A percentile compares a stretch with the other conserved stretches of the same genome.
These are phyloP conservation scores for Suillus discolor DNA, from an alignment of 768 basidiomycete genomes.

Conservation along the genomic window DNA sequence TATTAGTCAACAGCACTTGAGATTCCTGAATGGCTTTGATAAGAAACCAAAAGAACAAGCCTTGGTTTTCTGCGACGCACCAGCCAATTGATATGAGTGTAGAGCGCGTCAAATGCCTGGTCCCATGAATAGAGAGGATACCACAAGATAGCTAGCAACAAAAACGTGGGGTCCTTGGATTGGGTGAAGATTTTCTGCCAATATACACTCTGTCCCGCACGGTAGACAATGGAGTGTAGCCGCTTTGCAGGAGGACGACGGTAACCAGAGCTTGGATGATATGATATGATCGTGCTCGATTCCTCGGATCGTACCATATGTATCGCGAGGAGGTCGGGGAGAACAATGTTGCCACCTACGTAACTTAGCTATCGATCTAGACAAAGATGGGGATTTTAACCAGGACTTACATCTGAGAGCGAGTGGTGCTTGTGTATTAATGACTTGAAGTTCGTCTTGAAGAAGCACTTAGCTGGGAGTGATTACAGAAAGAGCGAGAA, in stretches of 20 bases:
- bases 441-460: conserved; percentile 25
- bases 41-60: background rate
- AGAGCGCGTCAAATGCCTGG: conserved; percentile 54
- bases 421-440: conserved; percentile 38
- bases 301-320: conserved; percentile 37
- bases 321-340: conserved; percentile 40
- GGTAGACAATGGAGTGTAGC: conserved; percentile 32
- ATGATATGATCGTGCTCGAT: conserved; percentile 37
- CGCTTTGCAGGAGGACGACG: conserved; percentile 30
- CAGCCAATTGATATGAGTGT: conserved; percentile 51
- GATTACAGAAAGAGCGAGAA: background rate
- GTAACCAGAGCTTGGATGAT: conserved; percentile 30
- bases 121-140: conserved; percentile 66
- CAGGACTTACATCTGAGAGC: conserved; percentile 21
- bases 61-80: conserved; percentile 32
- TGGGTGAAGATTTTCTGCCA: conserved; percentile 36
- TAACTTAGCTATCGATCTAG: background rate
- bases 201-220: conserved; percentile 39
- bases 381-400: background rate
- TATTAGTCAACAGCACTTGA: conserved; percentile 37
- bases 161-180: conserved; percentile 35
- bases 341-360: conserved; percentile 25
- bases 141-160: conserved; percentile 50
- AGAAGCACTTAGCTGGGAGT: background rate
- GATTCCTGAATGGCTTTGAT: conserved; percentile 42